These are phyloP conservation scores for Blepharisma japonicum DNA, from an alignment of 73 alveolate species.

Conservation along the genomic window DNA sequence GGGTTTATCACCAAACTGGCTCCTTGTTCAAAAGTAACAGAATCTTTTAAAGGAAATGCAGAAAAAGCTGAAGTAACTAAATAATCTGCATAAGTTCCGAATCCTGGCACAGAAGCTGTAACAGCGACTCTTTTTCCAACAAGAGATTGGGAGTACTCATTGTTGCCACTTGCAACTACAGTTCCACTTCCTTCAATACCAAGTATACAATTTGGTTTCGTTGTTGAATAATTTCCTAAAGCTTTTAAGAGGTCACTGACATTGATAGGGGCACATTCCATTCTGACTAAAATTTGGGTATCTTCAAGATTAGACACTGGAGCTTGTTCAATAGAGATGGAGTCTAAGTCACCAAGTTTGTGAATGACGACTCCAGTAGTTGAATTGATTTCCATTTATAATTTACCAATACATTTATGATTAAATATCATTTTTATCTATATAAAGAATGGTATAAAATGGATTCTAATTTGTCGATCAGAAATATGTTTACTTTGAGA, in stretches of 20 bases:
- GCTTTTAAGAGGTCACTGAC: slow-evolving; percentile 55
- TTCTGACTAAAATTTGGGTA: slow-evolving; percentile 63
- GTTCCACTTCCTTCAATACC: slow-evolving; percentile 84
- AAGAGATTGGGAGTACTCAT: slow-evolving; percentile 50
- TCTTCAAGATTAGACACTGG: slow-evolving; percentile 54
- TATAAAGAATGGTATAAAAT: slow-evolving; percentile 3
- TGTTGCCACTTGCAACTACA: slow-evolving; percentile 70
- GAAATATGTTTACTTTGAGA: no score
- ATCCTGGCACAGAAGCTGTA: slow-evolving; percentile 20
- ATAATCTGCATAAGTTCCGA: slow-evolving; percentile 69
- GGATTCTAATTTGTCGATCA: no score
- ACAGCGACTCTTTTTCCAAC: slow-evolving; percentile 71
- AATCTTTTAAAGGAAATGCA: slow-evolving; percentile 50
- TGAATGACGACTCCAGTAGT: background rate
- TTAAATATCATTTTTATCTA: background rate
- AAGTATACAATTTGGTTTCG: slow-evolving; percentile 48
- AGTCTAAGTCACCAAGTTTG: background rate
- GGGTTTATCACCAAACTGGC: slow-evolving; percentile 68
- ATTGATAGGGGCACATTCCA: slow-evolving; percentile 70
- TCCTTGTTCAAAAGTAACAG: slow-evolving; percentile 55
- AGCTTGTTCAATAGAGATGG: background rate
- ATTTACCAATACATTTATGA: no score
- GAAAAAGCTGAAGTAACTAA: slow-evolving; percentile 57
- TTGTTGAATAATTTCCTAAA: slow-evolving; percentile 41
- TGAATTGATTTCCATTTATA: no score